Conservation (phyloP, 1,284 basidiomycete genomes). For the Melampsora abietis-canadensis region DNA sequence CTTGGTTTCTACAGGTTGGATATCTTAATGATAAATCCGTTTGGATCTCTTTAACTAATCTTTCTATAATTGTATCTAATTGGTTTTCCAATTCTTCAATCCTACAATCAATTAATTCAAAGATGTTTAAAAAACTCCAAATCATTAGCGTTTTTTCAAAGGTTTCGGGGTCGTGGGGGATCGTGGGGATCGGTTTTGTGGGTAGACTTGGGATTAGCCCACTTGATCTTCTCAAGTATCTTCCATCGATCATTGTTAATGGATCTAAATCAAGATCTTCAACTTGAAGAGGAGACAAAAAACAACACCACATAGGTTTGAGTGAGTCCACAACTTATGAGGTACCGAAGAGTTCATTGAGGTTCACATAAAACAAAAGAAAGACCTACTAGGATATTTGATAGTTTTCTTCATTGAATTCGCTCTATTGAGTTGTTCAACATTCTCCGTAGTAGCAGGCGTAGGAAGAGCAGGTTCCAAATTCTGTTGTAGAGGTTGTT, state of each 20-base stretch:
- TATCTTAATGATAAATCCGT: slow-evolving; percentile 18
- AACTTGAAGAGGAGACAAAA: not conserved
- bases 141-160: slow-evolving; percentile 29
- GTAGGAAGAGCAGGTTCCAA: too few species aligned
- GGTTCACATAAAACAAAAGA: not conserved
- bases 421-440: not conserved
- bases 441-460: too few species aligned
- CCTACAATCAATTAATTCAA: slow-evolving; percentile 23
- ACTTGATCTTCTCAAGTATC: slow-evolving; percentile 16
- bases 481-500: too few species aligned
- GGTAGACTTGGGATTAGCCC: slow-evolving; percentile 6
- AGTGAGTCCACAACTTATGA: too few species aligned
- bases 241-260: slow-evolving; percentile 32
- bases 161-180: not conserved
- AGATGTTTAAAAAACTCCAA: slow-evolving; percentile 35
- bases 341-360: too few species aligned
- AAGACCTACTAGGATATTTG: slow-evolving; percentile 33
- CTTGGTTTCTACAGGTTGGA: slow-evolving; percentile 5
- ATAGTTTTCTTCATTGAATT: slow-evolving; percentile 31
- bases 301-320: not conserved
- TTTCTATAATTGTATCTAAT: slow-evolving; percentile 8
- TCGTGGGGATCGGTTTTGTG: slow-evolving; percentile 16
- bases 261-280: slow-evolving; percentile 42
- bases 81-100: slow-evolving; percentile 13
- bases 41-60: slow-evolving; percentile 16